A percentile compares a stretch with the other conserved stretches of the same genome.
Conservation (phyloP, 805 yeast species). For the Komagataella populi region DNA sequence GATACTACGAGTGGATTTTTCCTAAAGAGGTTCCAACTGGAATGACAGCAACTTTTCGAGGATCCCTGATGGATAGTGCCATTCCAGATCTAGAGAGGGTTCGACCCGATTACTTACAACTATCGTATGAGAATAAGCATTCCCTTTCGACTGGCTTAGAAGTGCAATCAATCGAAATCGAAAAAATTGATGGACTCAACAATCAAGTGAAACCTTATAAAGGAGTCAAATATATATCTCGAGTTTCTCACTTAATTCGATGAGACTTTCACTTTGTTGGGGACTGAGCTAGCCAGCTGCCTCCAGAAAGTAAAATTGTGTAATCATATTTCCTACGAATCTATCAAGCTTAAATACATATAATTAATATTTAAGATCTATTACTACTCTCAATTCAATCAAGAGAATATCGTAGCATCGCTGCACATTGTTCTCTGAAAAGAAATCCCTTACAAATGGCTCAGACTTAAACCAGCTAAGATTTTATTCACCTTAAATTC, state of each 20-base stretch:
- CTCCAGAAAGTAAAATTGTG: too few relatives aligned
- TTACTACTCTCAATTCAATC: too few relatives aligned
- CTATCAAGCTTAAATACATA: too few relatives aligned
- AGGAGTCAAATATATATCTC: conserved; percentile 76
- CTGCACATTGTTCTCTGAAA: too few relatives aligned
- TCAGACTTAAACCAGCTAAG: too few relatives aligned
- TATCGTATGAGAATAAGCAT: conserved; percentile 51
- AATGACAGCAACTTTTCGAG: conserved; percentile 53
- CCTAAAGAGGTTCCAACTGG: conserved; percentile 49
- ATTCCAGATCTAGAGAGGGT: background rate
- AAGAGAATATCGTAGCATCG: too few relatives aligned
- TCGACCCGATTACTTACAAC: conserved; percentile 29
- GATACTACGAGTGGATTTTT: conserved; percentile 55
- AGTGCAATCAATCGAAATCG: conserved; percentile 49
- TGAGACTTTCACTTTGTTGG: conserved; percentile 2
- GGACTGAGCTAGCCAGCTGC: too few relatives aligned
- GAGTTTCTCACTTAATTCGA: conserved; percentile 42
- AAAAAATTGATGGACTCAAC: conserved; percentile 41
- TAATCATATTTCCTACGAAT: too few relatives aligned
- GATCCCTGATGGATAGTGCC: conserved; percentile 20
- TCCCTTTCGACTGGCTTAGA: conserved; percentile 63
- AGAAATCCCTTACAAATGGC: too few relatives aligned
- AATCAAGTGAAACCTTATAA: conserved; percentile 67
- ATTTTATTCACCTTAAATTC: too few relatives aligned
- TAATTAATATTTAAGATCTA: too few relatives aligned